Evolutionary conservation across 2,329 filamentous ascomycete genomes (phyloP).

Genomic region (Lachnellula occidentalis): DNA sequence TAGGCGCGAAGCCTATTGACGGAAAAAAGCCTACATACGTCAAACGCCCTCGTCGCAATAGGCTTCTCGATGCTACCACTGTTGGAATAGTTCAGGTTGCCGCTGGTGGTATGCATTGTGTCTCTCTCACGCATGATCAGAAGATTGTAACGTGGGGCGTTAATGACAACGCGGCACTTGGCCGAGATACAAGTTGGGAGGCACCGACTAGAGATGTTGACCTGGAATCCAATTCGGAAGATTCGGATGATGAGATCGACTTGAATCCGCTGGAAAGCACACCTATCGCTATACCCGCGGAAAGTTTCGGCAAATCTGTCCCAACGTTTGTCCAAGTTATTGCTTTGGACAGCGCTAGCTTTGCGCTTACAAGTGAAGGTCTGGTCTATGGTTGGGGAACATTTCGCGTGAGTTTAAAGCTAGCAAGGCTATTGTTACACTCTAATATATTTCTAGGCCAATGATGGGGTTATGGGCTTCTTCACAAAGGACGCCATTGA

Average conservation of each 20-base stretch:
- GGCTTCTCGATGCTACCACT: constrained; percentile 47
- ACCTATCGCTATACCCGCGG: constrained; percentile 51
- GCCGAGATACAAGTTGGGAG: constrained; percentile 66
- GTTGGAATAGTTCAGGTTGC: constrained; percentile 69
- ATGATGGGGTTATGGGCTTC: constrained; percentile 58
- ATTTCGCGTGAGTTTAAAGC: constrained; percentile 52
- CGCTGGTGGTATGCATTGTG: constrained; percentile 75
- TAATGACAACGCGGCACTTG: constrained; percentile 77
- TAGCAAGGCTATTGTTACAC: background rate
- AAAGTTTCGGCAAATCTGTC: constrained; percentile 42
- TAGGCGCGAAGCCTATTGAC: constrained; percentile 59
- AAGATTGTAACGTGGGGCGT: constrained; percentile 81
- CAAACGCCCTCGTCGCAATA: constrained; percentile 66
- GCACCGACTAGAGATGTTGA: constrained; percentile 53
- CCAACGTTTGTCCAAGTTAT: constrained; percentile 62
- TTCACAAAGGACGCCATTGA: constrained; percentile 2
- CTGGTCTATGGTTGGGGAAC: constrained; percentile 79
- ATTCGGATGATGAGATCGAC: constrained; percentile 45
- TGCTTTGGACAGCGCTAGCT: constrained; percentile 69
- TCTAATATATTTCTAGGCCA: constrained; percentile 39
- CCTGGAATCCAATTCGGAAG: constrained; percentile 34
- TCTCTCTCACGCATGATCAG: constrained; percentile 72
- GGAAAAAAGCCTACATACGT: constrained; percentile 61
- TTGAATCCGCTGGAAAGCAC: constrained; percentile 52
- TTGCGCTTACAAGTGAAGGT: constrained; percentile 69